Conservation (phyloP, 768 basidiomycete species). For the Amanita muscaria region DNA sequence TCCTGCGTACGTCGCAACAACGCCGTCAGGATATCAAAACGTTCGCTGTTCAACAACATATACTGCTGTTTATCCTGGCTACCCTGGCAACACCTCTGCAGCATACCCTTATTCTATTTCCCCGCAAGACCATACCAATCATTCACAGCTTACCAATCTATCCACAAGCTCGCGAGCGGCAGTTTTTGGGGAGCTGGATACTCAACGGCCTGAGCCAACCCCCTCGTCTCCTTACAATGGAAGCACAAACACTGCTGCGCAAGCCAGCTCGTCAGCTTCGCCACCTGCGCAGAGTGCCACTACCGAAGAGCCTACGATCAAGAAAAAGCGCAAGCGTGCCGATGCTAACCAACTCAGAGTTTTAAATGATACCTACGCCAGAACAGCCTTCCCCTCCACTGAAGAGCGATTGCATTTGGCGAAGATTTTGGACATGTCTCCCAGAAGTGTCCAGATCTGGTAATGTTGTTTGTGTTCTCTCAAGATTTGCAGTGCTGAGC, state of each 20-base stretch:
- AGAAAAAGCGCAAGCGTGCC: conserved; percentile 84
- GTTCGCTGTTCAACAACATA: conserved; percentile 58
- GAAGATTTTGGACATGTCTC: conserved; percentile 72
- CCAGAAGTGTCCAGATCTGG: conserved; percentile 85
- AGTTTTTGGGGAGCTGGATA: conserved; percentile 25
- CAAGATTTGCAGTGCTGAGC: conserved; percentile 13
- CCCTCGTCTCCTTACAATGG: conserved; percentile 37
- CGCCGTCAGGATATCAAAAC: conserved; percentile 14
- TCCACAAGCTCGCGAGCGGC: conserved; percentile 21
- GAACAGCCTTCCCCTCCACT: conserved; percentile 83
- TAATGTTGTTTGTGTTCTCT: conserved; percentile 23
- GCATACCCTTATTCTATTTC: conserved; percentile 35
- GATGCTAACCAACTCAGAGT: conserved; percentile 74
- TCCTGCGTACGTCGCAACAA: conserved; percentile 23
- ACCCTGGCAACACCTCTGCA: conserved; percentile 28
- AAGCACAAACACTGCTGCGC: conserved; percentile 27
- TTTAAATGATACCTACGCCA: conserved; percentile 69
- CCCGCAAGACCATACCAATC: conserved; percentile 20
- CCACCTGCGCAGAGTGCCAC: conserved; percentile 38
- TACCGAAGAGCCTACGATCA: conserved; percentile 58
- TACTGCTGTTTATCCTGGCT: conserved; percentile 43
- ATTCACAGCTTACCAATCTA: conserved; percentile 14
- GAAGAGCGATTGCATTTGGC: conserved; percentile 77
- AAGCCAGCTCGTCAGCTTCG: conserved; percentile 49
- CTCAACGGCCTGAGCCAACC: conserved; percentile 30